Percentiles rank a stretch among this genome's conserved stretches.
Evolutionary conservation across 257 asterid species (phyloP).

Genomic region (Solanum chmielewskii): DNA sequence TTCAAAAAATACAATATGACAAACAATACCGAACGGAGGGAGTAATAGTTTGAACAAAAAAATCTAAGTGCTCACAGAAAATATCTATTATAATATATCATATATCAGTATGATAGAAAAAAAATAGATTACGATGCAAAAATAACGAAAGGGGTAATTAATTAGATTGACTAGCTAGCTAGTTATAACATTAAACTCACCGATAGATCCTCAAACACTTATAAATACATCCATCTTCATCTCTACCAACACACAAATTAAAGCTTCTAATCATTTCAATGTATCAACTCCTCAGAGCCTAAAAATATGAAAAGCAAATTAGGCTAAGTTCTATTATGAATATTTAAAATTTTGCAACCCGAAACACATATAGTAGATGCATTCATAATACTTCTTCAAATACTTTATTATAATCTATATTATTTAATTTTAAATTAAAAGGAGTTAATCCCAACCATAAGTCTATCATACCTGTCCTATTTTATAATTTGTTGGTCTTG

Average conservation of each 20-base stretch:
- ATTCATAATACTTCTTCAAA: not conserved
- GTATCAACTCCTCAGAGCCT: not conserved
- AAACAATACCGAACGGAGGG: rapidly evolving
- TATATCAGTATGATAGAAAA: no score
- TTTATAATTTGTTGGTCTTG: not conserved
- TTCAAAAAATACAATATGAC: no score
- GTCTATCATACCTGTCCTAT: not conserved
- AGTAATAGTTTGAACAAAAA: no score
- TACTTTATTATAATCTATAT: no score
- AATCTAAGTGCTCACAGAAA: no score
- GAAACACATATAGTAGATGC: no score
- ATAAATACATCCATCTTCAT: not conserved
- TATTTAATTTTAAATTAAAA: not conserved
- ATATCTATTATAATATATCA: no score
- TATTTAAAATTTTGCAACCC: no score
- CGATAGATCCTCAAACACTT: not conserved
- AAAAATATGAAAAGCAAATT: not conserved
- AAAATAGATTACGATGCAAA: not conserved
- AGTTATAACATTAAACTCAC: not conserved
- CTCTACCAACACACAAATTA: not conserved
- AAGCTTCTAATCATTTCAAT: not conserved
- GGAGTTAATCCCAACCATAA: not conserved
- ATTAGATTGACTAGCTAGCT: no score
- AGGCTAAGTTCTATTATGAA: no score
- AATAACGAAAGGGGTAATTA: no score